Conservation (phyloP, 2,329 filamentous ascomycete genomes). For the Chaetomium sp. region DNA sequence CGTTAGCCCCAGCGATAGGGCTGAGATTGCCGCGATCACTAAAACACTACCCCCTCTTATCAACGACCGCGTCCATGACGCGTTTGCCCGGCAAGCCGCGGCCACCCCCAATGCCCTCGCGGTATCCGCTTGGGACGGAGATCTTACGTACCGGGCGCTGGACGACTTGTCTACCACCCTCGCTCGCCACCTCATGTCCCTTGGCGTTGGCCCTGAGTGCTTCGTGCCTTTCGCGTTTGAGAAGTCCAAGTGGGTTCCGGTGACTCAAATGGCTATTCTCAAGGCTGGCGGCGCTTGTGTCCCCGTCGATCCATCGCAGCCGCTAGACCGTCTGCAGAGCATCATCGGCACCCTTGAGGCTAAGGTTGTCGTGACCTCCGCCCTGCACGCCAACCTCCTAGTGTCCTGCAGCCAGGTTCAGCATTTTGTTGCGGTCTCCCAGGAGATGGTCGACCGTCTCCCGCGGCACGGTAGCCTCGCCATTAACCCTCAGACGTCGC, state of each 20-base stretch:
- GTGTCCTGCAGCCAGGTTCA: slow-evolving; percentile 7
- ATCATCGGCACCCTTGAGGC: slow-evolving; percentile 8
- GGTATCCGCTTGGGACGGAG: slow-evolving; percentile 31
- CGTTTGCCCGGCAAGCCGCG: not conserved
- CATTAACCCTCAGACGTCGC: not conserved
- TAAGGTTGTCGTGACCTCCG: slow-evolving; percentile 24
- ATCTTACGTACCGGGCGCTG: slow-evolving; percentile 27
- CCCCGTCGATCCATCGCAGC: slow-evolving; percentile 11
- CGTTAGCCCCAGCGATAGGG: slow-evolving; percentile 45
- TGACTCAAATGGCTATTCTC: slow-evolving; percentile 33
- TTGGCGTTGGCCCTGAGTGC: slow-evolving; percentile 30
- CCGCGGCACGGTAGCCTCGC: not conserved
- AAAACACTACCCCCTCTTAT: not conserved
- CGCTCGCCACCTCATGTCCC: slow-evolving; percentile 22
- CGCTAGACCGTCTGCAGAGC: slow-evolving; percentile 11
- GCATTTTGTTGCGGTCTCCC: slow-evolving; percentile 24
- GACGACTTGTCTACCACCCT: slow-evolving; percentile 26
- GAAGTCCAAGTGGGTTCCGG: slow-evolving; percentile 32
- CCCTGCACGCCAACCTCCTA: slow-evolving; percentile 14
- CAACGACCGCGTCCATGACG: slow-evolving; percentile 16
- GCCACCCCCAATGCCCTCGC: slow-evolving; percentile 16
- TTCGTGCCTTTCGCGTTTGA: slow-evolving; percentile 33
- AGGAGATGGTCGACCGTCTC: not conserved
- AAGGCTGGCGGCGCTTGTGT: slow-evolving; percentile 34
- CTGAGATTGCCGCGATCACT: slow-evolving; percentile 39